Base-by-base conservation (phyloP, 768 basidiomycete genomes). In the Mycena kentingensis region DNA sequence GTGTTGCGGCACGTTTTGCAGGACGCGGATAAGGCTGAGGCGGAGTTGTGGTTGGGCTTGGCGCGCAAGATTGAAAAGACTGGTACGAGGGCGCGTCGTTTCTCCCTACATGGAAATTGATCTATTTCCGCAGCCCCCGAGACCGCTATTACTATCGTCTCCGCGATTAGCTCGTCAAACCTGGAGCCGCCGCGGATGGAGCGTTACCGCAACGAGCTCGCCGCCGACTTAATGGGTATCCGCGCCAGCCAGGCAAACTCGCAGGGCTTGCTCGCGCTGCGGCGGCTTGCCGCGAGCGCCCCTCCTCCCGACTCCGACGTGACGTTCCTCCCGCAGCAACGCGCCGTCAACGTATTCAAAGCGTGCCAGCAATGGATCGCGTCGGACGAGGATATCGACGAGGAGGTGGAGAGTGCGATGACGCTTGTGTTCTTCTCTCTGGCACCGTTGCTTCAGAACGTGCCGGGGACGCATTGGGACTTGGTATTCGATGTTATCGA, bases 401-500 rank as follows among this genome's bases (percentile, higher is more conserved):
- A 93, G 58, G 85, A 88, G 41, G 77, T 94, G 3, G 90, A 97
- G 65, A 84, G 82, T 52, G 81, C 78, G 47, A 84, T 96, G 74
- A 84, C 88, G 6, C 67, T 84, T 54, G 66, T 97, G 3, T 90
- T 92, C 64, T 70, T 77, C 37, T 77, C 87, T 50, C 74, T 98
- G 2, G 90, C 85, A 2, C 94, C 95, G 2, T 87, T 98, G 48
- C 70, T 98, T 53, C 93, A 98, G 69, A 89, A 84, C 63, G 77
- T 96, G 2, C 75, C 83, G 13, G 97, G 96, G 0, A 73, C 79
- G 1, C 97, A 98, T 68, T 99, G 97, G 97, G 89, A 92, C 43
- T 80, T 94, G 28, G 83, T 94, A 4, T 95, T 91, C 66, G 94
- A 98, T 64, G 68, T 98, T 15, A 64, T 96, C 12, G 94, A 96